Conservation (phyloP, 305 asterid genomes). For the Solanum chacoense region DNA sequence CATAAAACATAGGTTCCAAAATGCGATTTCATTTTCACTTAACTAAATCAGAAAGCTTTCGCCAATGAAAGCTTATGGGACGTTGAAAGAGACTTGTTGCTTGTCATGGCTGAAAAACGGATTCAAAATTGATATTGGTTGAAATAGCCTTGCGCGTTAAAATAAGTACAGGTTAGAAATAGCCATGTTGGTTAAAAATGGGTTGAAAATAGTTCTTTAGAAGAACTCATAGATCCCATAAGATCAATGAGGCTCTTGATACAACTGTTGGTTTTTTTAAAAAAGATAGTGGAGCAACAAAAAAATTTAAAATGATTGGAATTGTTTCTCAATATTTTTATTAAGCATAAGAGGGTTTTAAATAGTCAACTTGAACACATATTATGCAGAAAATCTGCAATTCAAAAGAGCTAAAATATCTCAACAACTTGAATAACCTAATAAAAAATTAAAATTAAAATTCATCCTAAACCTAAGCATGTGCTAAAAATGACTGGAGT, state of each 20-base stretch:
- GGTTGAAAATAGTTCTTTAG: background rate
- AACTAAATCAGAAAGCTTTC: background rate
- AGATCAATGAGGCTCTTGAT: background rate
- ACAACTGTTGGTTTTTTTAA: background rate
- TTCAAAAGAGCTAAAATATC: background rate
- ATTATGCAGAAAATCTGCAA: background rate
- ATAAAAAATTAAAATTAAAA: background rate
- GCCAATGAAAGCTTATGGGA: background rate
- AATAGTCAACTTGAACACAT: background rate
- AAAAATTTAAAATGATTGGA: background rate
- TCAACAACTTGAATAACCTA: background rate
- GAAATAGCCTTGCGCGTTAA: background rate
- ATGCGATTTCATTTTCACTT: background rate
- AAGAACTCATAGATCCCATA: background rate
- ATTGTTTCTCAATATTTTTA: background rate
- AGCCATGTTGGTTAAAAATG: background rate
- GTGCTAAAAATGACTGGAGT: background rate
- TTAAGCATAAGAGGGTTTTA: background rate
- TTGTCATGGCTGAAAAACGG: background rate
- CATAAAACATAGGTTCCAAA: background rate
- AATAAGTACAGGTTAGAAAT: background rate
- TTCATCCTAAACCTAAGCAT: background rate
- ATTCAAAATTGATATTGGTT: background rate
- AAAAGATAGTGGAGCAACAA: background rate
- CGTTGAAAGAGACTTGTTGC: background rate